These are phyloP conservation scores for Vigna mungo DNA, from an alignment of 306 rosid genomes.

Conservation along the genomic window DNA sequence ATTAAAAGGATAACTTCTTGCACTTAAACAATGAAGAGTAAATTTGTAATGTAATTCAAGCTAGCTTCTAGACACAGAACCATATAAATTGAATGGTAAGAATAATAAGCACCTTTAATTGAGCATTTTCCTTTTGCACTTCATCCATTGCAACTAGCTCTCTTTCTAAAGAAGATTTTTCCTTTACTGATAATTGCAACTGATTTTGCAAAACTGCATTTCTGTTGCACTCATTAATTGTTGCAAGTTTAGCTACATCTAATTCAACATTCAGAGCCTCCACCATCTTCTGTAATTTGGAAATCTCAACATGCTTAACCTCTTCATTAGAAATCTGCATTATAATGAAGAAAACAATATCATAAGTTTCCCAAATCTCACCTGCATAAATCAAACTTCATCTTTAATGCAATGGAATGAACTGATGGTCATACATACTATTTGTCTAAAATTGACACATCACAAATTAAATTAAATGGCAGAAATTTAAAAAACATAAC, in stretches of 20 bases:
- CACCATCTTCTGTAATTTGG: constrained; percentile 72
- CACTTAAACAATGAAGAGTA: neutral
- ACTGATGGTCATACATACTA: neutral
- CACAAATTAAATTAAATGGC: constrained; percentile 3
- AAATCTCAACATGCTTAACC: constrained; percentile 72
- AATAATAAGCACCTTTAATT: constrained; percentile 63
- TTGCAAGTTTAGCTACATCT: constrained; percentile 75
- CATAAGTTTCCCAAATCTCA: constrained; percentile 27
- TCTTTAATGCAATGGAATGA: constrained; percentile 11
- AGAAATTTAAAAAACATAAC: constrained; percentile 22
- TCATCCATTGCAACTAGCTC: constrained; percentile 74
- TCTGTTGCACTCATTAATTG: constrained; percentile 84
- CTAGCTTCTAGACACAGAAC: neutral
- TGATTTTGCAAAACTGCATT: constrained; percentile 85
- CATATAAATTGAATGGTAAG: neutral
- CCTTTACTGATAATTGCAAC: constrained; percentile 70
- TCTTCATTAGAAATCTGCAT: constrained; percentile 91
- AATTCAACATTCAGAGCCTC: constrained; percentile 77
- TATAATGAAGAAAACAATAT: constrained; percentile 32
- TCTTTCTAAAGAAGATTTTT: constrained; percentile 77
- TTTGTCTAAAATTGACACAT: constrained; percentile 24
- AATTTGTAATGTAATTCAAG: neutral
- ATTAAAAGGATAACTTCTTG: neutral
- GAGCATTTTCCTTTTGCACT: constrained; percentile 76
- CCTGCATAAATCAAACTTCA: neutral